A percentile compares a stretch with the other conserved stretches of the same genome.
Evolutionary conservation across 257 asterid genomes (phyloP).

Genomic region (Linaria vulgaris): DNA sequence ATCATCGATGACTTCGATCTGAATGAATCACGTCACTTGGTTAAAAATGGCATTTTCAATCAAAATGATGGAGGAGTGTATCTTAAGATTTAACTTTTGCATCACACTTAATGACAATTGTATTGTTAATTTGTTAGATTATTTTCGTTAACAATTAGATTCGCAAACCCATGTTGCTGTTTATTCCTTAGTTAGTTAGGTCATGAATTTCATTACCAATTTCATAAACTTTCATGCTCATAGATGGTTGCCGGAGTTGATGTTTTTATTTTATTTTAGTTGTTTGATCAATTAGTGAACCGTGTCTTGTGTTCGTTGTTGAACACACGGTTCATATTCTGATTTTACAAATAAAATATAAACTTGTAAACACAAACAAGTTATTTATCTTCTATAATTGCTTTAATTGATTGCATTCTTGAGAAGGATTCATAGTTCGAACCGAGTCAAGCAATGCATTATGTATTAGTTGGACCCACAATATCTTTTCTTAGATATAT

Average conservation of each 20-base stretch:
- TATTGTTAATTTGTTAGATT: too few relatives aligned
- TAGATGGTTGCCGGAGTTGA: too few relatives aligned
- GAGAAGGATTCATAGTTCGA: conserved; percentile 13
- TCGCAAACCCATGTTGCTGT: too few relatives aligned
- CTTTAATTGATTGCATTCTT: background rate
- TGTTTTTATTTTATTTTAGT: too few relatives aligned
- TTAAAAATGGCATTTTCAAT: too few relatives aligned
- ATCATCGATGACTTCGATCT: background rate
- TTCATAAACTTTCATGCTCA: too few relatives aligned
- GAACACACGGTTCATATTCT: background rate
- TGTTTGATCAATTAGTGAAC: too few relatives aligned
- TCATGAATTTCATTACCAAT: too few relatives aligned
- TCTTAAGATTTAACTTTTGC: background rate
- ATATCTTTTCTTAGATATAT: background rate
- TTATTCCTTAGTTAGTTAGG: too few relatives aligned
- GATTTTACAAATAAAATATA: conserved; percentile 2
- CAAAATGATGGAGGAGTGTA: background rate
- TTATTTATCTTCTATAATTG: background rate
- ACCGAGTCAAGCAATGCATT: background rate
- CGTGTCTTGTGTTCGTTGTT: too few relatives aligned
- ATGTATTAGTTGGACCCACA: conserved; percentile 8
- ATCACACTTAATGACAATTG: background rate
- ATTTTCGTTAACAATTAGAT: too few relatives aligned
- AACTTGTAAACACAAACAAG: background rate
- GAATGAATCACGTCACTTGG: too few relatives aligned